A percentile compares a stretch with the other conserved stretches of the same genome.
These are phyloP conservation scores for Kwoniella dejecticola DNA, from an alignment of 768 basidiomycete genomes.

Conservation along the genomic window DNA sequence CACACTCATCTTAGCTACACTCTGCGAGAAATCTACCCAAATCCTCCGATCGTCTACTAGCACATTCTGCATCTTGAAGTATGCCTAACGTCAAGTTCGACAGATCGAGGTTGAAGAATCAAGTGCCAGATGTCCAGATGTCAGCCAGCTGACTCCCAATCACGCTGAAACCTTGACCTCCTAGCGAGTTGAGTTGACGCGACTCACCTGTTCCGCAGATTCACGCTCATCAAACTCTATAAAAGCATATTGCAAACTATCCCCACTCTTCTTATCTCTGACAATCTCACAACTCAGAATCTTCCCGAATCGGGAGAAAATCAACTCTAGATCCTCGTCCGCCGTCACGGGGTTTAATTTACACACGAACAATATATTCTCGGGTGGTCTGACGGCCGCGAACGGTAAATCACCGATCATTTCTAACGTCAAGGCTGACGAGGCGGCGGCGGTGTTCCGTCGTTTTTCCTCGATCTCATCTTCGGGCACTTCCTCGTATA, in stretches of 20 bases:
- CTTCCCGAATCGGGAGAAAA: constrained; percentile 90
- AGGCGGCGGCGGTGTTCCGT: constrained; percentile 83
- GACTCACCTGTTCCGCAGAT: constrained; percentile 83
- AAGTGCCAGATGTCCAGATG: too few species aligned
- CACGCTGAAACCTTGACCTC: too few species aligned
- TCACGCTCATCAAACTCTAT: constrained; percentile 95
- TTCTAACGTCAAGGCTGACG: constrained; percentile 92
- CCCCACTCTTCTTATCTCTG: constrained; percentile 90
- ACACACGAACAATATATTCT: constrained; percentile 98
- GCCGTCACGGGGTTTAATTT: constrained; percentile 94
- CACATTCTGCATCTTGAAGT: constrained; percentile 99
- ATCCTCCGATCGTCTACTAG: constrained; percentile 91
- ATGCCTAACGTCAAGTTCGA: constrained; percentile 68
- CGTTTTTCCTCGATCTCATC: constrained; percentile 79
- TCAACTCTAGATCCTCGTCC: constrained; percentile 94
- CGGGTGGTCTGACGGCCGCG: constrained; percentile 94
- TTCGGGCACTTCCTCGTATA: constrained; percentile 75
- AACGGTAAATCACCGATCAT: constrained; percentile 99
- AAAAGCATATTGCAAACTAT: constrained; percentile 96
- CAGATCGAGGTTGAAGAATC: too few species aligned
- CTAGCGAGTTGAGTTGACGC: neutral
- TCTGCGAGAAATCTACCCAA: constrained; percentile 99
- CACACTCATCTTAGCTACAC: constrained; percentile 83
- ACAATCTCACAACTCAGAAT: constrained; percentile 99
- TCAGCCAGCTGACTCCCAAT: too few species aligned